These are phyloP conservation scores for Aspergillus sp. DNA, from an alignment of 2,329 filamentous ascomycete species.

Conservation along the genomic window DNA sequence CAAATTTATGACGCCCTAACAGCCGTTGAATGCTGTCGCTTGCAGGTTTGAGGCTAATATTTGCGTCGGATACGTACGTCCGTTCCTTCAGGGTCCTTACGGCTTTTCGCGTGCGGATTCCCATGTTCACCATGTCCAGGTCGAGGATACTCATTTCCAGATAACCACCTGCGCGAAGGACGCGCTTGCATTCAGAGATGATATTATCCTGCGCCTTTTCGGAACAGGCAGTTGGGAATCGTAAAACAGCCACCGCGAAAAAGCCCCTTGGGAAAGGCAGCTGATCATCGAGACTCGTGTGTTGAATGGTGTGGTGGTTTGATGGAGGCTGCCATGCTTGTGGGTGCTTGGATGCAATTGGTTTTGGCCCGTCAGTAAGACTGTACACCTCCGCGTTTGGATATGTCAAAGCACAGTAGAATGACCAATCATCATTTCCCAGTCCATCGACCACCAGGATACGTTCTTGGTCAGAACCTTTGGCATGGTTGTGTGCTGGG, in stretches of 20 bases:
- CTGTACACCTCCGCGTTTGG: slow-evolving; percentile 49
- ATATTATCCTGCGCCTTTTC: slow-evolving; percentile 47
- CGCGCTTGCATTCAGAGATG: slow-evolving; percentile 52
- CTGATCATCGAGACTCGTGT: slow-evolving; percentile 41
- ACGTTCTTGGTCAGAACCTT: slow-evolving; percentile 42
- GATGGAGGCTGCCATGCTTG: slow-evolving; percentile 46
- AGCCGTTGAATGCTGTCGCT: slow-evolving; percentile 52
- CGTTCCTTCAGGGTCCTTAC: slow-evolving; percentile 50
- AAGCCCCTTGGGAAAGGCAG: slow-evolving; percentile 52
- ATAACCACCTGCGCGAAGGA: slow-evolving; percentile 52
- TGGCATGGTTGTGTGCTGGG: slow-evolving; percentile 50
- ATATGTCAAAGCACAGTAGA: slow-evolving; percentile 54
- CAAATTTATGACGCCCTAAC: slow-evolving; percentile 49
- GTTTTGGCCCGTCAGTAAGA: slow-evolving; percentile 39
- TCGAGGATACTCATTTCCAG: slow-evolving; percentile 53
- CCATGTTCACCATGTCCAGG: slow-evolving; percentile 55
- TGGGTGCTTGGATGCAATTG: slow-evolving; percentile 38
- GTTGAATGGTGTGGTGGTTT: slow-evolving; percentile 48
- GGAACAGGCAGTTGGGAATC: slow-evolving; percentile 50
- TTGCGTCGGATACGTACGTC: slow-evolving; percentile 45
- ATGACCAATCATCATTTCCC: slow-evolving; percentile 56
- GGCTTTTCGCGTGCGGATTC: slow-evolving; percentile 47
- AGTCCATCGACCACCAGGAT: slow-evolving; percentile 54
- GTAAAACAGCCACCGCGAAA: slow-evolving; percentile 49
- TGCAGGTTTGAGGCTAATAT: slow-evolving; percentile 49